A percentile compares a stretch with the other conserved stretches of the same genome.
These are phyloP conservation scores for Cladosporium sp. DNA, from an alignment of 2,329 filamentous ascomycete genomes.

Conservation along the genomic window DNA sequence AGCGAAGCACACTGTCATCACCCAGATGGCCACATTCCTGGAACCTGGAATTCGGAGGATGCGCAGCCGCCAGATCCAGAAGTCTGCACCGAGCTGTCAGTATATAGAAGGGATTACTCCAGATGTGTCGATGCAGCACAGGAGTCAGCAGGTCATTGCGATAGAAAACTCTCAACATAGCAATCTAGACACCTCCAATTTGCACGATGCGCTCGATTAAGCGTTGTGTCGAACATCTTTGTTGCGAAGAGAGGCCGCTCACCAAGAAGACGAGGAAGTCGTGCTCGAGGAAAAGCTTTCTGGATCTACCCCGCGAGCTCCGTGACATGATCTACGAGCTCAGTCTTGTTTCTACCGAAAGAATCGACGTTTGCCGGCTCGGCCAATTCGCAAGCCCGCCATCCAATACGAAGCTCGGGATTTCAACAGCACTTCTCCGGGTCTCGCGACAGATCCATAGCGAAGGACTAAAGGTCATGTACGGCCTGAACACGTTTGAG, in stretches of 20 bases:
- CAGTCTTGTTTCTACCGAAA: not conserved
- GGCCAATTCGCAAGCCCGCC: not conserved
- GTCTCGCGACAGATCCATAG: not conserved
- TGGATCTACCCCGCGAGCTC: not conserved
- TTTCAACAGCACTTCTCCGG: not conserved
- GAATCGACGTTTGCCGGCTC: not conserved
- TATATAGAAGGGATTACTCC: too few species aligned
- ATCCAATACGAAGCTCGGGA: not conserved
- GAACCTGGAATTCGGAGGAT: not conserved
- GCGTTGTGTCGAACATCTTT: not conserved
- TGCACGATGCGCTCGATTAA: not conserved
- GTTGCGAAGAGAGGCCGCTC: not conserved
- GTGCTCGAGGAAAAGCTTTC: not conserved
- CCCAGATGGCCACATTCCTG: not conserved
- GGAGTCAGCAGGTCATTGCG: too few species aligned
- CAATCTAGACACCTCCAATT: not conserved
- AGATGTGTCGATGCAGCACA: too few species aligned
- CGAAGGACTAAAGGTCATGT: not conserved
- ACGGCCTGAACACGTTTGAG: not conserved
- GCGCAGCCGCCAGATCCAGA: not conserved
- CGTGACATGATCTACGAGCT: not conserved
- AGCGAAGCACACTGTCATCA: not conserved
- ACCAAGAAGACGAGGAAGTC: not conserved
- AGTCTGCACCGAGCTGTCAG: not conserved
- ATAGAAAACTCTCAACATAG: not conserved